These are phyloP conservation scores for Penicillium crustosum DNA, from an alignment of 2,329 filamentous ascomycete species.

Conservation along the genomic window DNA sequence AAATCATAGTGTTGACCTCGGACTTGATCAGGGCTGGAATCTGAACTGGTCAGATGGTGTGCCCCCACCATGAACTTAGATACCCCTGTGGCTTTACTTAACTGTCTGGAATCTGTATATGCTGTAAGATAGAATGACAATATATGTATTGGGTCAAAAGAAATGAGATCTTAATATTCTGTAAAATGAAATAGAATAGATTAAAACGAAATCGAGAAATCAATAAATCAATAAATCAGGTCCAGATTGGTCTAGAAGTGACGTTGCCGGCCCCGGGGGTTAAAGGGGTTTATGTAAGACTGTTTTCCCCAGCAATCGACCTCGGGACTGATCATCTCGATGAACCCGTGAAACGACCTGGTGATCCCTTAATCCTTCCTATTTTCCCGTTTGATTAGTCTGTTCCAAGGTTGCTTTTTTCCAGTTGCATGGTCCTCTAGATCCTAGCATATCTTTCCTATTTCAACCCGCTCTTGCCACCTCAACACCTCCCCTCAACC, in stretches of 20 bases:
- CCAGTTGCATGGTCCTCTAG: conserved; percentile 17
- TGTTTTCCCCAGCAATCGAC: conserved; percentile 21
- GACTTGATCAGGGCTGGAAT: conserved; percentile 43
- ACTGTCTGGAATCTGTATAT: not conserved
- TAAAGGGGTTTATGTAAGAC: conserved; percentile 23
- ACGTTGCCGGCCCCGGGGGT: not conserved
- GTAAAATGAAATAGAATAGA: not conserved
- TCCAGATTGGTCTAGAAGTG: not conserved
- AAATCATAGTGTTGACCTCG: conserved; percentile 31
- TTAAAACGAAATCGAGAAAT: not conserved
- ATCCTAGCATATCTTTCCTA: conserved; percentile 13
- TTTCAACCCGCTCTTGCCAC: conserved; percentile 13
- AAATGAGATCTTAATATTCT: not conserved
- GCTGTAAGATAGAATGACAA: not conserved
- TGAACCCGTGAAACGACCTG: conserved; percentile 20
- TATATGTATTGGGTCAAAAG: not conserved
- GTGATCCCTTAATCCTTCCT: conserved; percentile 13
- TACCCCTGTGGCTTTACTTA: not conserved
- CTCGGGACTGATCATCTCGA: conserved; percentile 17
- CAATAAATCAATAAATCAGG: not conserved
- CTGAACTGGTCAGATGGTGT: conserved; percentile 37
- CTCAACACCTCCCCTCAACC: conserved; percentile 1
- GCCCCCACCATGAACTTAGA: not conserved
- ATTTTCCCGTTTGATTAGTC: conserved; percentile 8
- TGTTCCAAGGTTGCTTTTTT: conserved; percentile 14